phyloP scores from a whole-genome alignment of 2,329 filamentous ascomycete species.

The Colletotrichum australisinense region DNA sequence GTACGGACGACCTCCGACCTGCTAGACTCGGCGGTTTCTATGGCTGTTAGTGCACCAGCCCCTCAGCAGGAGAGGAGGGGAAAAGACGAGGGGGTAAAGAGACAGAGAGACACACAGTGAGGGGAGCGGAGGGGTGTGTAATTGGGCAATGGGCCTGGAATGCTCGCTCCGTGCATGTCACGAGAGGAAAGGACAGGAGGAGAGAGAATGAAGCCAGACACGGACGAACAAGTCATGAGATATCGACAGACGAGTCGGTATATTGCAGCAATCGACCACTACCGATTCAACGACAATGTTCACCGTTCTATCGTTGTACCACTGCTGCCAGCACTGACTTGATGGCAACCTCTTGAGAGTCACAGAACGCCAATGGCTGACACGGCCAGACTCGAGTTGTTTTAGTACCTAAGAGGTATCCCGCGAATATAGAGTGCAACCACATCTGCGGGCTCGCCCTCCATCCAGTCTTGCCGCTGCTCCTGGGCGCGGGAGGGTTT shows the following conservation, averaged over 20 bases:
- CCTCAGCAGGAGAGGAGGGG: constrained; percentile 23
- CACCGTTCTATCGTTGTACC: not conserved
- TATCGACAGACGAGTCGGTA: not conserved
- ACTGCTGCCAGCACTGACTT: not conserved
- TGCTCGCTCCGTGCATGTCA: not conserved
- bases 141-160: not conserved
- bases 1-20: constrained; percentile 35
- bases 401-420: constrained; percentile 10
- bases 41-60: constrained; percentile 30
- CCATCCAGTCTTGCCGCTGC: constrained; percentile 3
- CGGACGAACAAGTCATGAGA: not conserved
- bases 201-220: constrained; percentile 1
- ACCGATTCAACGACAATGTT: not conserved
- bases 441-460: constrained; percentile 4
- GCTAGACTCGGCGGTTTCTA: constrained; percentile 29
- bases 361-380: not conserved
- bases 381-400: not conserved
- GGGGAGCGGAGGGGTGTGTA: constrained; percentile 13
- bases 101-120: not conserved
- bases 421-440: constrained; percentile 11
- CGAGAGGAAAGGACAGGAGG: not conserved
- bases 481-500: constrained; percentile 22
- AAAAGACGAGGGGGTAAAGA: not conserved
- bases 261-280: not conserved
- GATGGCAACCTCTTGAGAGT: not conserved